Evolutionary conservation across 495 filamentous ascomycete genomes (phyloP), one percentile per base, ranked within the genome.

Genomic region (Aspergillus asperescens): DNA sequence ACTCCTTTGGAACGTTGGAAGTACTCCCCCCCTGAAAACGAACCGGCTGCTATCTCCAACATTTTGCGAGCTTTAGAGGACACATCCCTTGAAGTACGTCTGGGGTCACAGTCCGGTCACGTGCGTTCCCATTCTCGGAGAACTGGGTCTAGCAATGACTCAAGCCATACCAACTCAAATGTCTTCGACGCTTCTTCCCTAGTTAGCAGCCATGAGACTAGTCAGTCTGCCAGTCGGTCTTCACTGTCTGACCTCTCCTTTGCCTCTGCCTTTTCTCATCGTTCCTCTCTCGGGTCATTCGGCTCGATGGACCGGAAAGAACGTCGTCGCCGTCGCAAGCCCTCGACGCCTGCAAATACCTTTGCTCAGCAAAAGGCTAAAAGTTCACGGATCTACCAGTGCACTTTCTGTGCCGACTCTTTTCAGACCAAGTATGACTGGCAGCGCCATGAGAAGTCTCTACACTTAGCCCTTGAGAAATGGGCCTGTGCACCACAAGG

Each of bases 401-500:
- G 89, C 64, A 95, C 89, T n/a, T 95, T 95, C 74, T 95, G 89
- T 63, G 88, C 87, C 8, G 88, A 92, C 54, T 85, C 84, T 0
- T 95, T 93, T 68, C 82, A 85, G 53, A 87, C 86, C 31, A 95
- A 95, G 64, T 89, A 92, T 68, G 89, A 95, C 68, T 95, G 89
- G 89, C 86, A 90, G 61, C 79, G 89, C 32, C 89, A 95, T 68
- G 89, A 95, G 64, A 95, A 92, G 61, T 89, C 87, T 7, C 72
- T 92, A 45, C 89, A 95, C 64, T 62, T 95, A 29, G 84, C 83
- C 20, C 77, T 95, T 2, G 89, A 95, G 58, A 85, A 87, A 56
- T 95, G 89, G 89, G 84, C 86, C n/a, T 94, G 89, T 65, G 81
- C 83, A 34, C 87, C 87, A 19, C 56, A 66, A 9, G 73, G 73